Evolutionary conservation across 805 yeast genomes (phyloP).

Genomic region (Myxozyma vanderwaltii): DNA sequence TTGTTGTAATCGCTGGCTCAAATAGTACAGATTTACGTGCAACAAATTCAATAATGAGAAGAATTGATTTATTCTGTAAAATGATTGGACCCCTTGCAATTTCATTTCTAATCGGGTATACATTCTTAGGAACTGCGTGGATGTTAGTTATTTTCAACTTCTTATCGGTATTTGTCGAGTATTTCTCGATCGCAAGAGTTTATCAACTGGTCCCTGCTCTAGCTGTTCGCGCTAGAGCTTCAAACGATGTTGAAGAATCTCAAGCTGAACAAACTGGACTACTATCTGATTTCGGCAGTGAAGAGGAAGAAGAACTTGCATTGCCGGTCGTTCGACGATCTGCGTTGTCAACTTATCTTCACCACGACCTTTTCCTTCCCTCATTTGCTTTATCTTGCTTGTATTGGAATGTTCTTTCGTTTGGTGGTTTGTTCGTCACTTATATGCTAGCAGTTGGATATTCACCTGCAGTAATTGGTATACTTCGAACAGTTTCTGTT

Average conservation of each 20-base stretch:
- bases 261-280: background rate
- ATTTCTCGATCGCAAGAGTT: conserved; percentile 42
- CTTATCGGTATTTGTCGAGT: conserved; percentile 43
- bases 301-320: background rate
- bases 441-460: conserved; percentile 43
- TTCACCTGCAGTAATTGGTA: conserved; percentile 41
- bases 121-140: conserved; percentile 38
- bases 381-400: conserved; percentile 41
- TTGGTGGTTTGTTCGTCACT: conserved; percentile 46
- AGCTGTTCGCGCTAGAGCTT: conserved; percentile 13
- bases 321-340: background rate
- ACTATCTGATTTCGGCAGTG: background rate
- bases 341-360: conserved; percentile 35
- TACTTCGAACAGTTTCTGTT: conserved; percentile 42
- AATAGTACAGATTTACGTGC: conserved; percentile 37
- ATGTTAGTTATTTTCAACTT: conserved; percentile 40
- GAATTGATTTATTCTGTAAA: conserved; percentile 47
- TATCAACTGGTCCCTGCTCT: conserved; percentile 42
- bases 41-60: conserved; percentile 44
- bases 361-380: conserved; percentile 40
- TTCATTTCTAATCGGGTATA: conserved; percentile 40
- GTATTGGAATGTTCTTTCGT: conserved; percentile 47
- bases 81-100: conserved; percentile 46
- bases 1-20: conserved; percentile 43
- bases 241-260: conserved; percentile 8